A percentile compares a stretch with the other conserved stretches of the same genome.
phyloP scores from a whole-genome alignment of 1,284 basidiomycete species.

The Puccinia triticina region DNA sequence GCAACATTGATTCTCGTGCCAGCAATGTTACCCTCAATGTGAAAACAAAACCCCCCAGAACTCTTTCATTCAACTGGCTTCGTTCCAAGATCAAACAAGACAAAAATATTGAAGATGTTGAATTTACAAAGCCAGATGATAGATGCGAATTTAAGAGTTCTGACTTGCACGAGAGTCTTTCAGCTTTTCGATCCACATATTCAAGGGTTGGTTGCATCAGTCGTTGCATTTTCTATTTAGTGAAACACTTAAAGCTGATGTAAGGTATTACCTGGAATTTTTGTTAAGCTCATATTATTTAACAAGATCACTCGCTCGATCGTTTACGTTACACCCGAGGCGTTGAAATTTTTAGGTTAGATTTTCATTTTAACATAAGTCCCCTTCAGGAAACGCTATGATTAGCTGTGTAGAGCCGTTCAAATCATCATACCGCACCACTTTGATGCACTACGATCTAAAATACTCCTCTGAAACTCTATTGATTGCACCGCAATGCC shows the following conservation, averaged over 20 bases:
- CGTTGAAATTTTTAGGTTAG: constrained; percentile 45
- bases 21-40: neutral
- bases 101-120: constrained; percentile 1
- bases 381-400: neutral
- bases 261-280: neutral
- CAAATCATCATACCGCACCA: neutral
- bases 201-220: constrained; percentile 27
- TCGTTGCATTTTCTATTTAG: neutral
- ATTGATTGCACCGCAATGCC: neutral
- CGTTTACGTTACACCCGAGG: constrained; percentile 31
- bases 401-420: neutral
- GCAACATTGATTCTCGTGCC: neutral
- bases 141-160: neutral
- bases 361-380: neutral
- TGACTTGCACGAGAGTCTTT: constrained; percentile 18
- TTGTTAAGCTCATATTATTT: constrained; percentile 36
- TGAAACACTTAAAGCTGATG: neutral
- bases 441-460: neutral
- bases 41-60: neutral
- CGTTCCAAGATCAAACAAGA: constrained; percentile 8
- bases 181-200: constrained; percentile 40
- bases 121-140: constrained; percentile 24
- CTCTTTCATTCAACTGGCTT: neutral
- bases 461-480: neutral
- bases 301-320: constrained; percentile 8